Conservation (phyloP, 2,329 filamentous ascomycete genomes). For the Alternaria gansuensis region DNA sequence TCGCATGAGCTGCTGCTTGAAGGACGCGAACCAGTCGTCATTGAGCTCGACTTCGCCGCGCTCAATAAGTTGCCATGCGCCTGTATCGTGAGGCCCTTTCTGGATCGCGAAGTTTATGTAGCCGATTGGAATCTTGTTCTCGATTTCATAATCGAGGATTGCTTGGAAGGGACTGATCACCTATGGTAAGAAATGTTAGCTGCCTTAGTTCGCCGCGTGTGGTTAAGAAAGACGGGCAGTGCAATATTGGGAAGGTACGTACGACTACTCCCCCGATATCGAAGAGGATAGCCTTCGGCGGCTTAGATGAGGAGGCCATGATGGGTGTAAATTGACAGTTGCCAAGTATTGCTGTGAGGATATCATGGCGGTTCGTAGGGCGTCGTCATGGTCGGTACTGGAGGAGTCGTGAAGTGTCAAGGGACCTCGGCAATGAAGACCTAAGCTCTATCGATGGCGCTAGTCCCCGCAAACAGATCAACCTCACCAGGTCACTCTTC, state of each 20-base stretch:
- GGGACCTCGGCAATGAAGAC: slow-evolving; percentile 37
- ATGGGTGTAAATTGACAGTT: not conserved
- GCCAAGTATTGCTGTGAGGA: slow-evolving; percentile 12
- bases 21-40: slow-evolving; percentile 75
- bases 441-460: slow-evolving; percentile 29
- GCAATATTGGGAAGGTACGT: slow-evolving; percentile 57
- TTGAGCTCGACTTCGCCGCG: slow-evolving; percentile 82
- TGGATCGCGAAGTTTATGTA: slow-evolving; percentile 94
- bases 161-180: slow-evolving; percentile 91
- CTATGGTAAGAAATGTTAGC: slow-evolving; percentile 56
- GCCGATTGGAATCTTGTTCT: slow-evolving; percentile 78
- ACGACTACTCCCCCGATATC: slow-evolving; percentile 98
- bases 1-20: slow-evolving; percentile 76
- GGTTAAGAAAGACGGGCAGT: not conserved
- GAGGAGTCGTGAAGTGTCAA: slow-evolving; percentile 23
- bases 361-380: slow-evolving; percentile 32
- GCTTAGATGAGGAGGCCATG: slow-evolving; percentile 23
- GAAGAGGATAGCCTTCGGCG: slow-evolving; percentile 68
- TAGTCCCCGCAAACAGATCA: slow-evolving; percentile 9
- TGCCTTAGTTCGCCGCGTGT: not conserved
- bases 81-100: slow-evolving; percentile 72
- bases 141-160: slow-evolving; percentile 87
- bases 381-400: slow-evolving; percentile 24
- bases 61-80: slow-evolving; percentile 89
- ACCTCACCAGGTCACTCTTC: not conserved